Conservation (phyloP, 805 yeast species). For the Nakazawaea populi region DNA sequence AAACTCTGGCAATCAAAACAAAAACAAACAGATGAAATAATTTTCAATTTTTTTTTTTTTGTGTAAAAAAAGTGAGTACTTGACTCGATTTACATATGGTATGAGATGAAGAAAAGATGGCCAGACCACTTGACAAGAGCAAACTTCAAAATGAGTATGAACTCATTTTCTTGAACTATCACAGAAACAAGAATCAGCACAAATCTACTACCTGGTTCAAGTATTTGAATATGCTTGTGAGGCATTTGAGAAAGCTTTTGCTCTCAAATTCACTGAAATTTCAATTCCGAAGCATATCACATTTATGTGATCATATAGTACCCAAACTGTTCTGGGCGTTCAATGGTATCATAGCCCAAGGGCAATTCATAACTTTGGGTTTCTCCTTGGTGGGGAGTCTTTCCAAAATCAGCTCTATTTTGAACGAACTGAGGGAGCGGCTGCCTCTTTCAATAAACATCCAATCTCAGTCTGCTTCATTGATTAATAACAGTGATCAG, state of each 20-base stretch:
- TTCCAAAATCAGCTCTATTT: slow-evolving; percentile 34
- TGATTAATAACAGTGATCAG: slow-evolving; percentile 13
- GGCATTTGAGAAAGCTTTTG: slow-evolving; percentile 41
- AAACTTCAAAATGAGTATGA: slow-evolving; percentile 42
- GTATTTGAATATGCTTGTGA: slow-evolving; percentile 54
- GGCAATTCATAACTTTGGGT: slow-evolving; percentile 74
- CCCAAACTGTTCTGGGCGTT: slow-evolving; percentile 53
- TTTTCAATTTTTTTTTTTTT: background rate
- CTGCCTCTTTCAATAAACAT: slow-evolving; percentile 9
- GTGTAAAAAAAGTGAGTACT: no score
- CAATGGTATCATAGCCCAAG: slow-evolving; percentile 62
- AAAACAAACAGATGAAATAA: background rate
- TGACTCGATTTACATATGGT: no score
- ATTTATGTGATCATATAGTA: slow-evolving; percentile 30
- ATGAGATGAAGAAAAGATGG: background rate
- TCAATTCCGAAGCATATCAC: slow-evolving; percentile 11
- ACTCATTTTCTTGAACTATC: slow-evolving; percentile 57
- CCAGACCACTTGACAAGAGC: background rate
- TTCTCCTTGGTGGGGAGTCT: slow-evolving; percentile 56
- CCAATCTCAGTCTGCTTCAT: background rate
- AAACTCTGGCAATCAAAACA: background rate
- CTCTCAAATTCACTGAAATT: slow-evolving; percentile 3
- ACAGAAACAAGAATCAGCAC: slow-evolving; percentile 75
- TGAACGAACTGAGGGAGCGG: slow-evolving; percentile 17
- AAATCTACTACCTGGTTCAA: slow-evolving; percentile 73